Percentiles rank a stretch among this genome's conserved stretches.
Evolutionary conservation across 129 eudicot species (phyloP).

Genomic region (Lactuca saligna): DNA sequence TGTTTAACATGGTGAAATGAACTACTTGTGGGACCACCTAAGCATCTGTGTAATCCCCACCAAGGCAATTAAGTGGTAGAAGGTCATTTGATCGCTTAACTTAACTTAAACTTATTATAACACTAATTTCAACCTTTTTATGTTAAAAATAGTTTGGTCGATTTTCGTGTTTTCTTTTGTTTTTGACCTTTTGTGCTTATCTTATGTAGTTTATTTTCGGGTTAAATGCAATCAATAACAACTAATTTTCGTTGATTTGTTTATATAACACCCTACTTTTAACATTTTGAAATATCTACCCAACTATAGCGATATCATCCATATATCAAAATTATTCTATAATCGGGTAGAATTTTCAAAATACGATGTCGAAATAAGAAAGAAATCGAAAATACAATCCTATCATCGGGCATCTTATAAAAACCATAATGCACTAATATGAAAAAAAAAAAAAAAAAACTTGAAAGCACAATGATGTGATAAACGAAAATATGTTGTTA

Average conservation of each 20-base stretch:
- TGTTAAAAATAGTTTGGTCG: not conserved
- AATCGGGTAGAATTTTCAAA: too few species aligned
- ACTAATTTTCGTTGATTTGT: not conserved
- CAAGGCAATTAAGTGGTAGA: not conserved
- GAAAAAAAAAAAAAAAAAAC: too few species aligned
- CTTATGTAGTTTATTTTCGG: not conserved
- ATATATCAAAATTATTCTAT: too few species aligned
- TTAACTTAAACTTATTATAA: not conserved
- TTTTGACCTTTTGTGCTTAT: constrained; percentile 1
- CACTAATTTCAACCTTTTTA: not conserved
- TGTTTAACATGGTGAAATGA: not conserved
- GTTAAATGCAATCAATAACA: not conserved
- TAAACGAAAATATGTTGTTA: not conserved
- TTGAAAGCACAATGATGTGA: not conserved
- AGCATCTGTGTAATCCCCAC: too few species aligned
- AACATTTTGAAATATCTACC: too few species aligned
- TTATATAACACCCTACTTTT: not conserved
- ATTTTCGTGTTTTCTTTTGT: not conserved
- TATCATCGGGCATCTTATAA: too few species aligned
- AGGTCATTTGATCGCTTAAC: not conserved
- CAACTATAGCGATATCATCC: not conserved
- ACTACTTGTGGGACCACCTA: not conserved
- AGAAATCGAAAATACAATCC: too few species aligned
- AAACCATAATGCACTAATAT: too few species aligned
- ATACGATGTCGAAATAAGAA: too few species aligned